phyloP scores from a whole-genome alignment of 768 basidiomycete species.

The Holtermannia corniformis region DNA sequence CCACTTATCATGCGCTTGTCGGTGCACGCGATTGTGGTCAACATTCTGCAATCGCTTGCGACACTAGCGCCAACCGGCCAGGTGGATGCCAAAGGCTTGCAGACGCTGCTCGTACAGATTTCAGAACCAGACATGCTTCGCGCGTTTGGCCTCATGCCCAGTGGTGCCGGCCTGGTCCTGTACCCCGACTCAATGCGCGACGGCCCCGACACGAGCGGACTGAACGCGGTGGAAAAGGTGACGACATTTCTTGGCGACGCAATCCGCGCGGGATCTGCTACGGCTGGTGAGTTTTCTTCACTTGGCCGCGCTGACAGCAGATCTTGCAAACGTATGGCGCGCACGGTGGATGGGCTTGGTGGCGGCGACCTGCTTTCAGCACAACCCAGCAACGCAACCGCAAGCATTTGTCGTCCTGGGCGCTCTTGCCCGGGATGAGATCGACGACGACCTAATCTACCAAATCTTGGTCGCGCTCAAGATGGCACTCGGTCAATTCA shows the following conservation, averaged over 20 bases:
- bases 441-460: slow-evolving; percentile 86
- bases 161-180: slow-evolving; percentile 62
- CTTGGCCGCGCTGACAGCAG: slow-evolving; percentile 7
- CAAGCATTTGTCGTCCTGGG: slow-evolving; percentile 77
- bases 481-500: slow-evolving; percentile 53
- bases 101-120: slow-evolving; percentile 55
- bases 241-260: slow-evolving; percentile 56
- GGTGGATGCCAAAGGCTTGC: slow-evolving; percentile 42
- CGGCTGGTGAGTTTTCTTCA: slow-evolving; percentile 53
- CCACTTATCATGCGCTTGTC: slow-evolving; percentile 65
- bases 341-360: slow-evolving; percentile 89
- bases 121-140: slow-evolving; percentile 52
- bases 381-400: slow-evolving; percentile 76
- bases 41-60: slow-evolving; percentile 66
- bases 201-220: slow-evolving; percentile 47
- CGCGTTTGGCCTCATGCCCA: slow-evolving; percentile 63
- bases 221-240: slow-evolving; percentile 61
- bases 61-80: slow-evolving; percentile 42
- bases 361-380: slow-evolving; percentile 79
- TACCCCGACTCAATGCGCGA: slow-evolving; percentile 15
- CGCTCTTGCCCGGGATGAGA: slow-evolving; percentile 68
- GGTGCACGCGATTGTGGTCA: slow-evolving; percentile 70
- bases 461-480: slow-evolving; percentile 84
- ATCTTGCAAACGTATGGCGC: slow-evolving; percentile 68
- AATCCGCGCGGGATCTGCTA: slow-evolving; percentile 57